These are phyloP conservation scores for Hyaloscypha finlandica DNA, from an alignment of 495 filamentous ascomycete species.

Conservation along the genomic window DNA sequence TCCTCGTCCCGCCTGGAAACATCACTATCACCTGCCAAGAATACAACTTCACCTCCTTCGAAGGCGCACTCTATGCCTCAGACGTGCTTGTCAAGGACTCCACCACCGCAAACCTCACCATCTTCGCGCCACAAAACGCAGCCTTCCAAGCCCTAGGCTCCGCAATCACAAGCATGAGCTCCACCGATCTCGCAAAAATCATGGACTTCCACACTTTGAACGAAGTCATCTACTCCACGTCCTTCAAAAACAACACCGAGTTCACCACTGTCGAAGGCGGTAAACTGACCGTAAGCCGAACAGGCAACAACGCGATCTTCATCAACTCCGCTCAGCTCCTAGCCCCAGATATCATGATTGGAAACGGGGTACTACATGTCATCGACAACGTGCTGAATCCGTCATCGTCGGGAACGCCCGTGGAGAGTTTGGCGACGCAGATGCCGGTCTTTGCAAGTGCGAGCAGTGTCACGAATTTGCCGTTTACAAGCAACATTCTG, in stretches of 20 bases:
- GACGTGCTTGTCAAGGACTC: constrained; percentile 44
- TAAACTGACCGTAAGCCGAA: constrained; percentile 48
- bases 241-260: constrained; percentile 42
- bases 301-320: constrained; percentile 43
- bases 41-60: constrained; percentile 54
- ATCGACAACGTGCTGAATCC: constrained; percentile 44
- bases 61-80: constrained; percentile 50
- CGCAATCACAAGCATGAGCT: constrained; percentile 42
- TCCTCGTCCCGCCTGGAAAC: constrained; percentile 55
- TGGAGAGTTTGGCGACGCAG: constrained; percentile 17
- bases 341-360: constrained; percentile 56
- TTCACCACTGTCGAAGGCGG: constrained; percentile 46
- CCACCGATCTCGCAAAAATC: constrained; percentile 40
- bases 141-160: constrained; percentile 61
- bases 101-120: constrained; percentile 51
- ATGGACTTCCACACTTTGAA: constrained; percentile 47
- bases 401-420: constrained; percentile 1
- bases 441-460: constrained; percentile 5
- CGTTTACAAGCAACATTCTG: not conserved
- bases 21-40: constrained; percentile 49
- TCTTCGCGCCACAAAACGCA: constrained; percentile 62
- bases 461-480: not conserved
- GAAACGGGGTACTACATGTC: constrained; percentile 69
- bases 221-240: constrained; percentile 59
- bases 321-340: constrained; percentile 54